phyloP scores from a whole-genome alignment of 225 moss, liverwort and hornwort species.

The Pleurozium schreberi region DNA sequence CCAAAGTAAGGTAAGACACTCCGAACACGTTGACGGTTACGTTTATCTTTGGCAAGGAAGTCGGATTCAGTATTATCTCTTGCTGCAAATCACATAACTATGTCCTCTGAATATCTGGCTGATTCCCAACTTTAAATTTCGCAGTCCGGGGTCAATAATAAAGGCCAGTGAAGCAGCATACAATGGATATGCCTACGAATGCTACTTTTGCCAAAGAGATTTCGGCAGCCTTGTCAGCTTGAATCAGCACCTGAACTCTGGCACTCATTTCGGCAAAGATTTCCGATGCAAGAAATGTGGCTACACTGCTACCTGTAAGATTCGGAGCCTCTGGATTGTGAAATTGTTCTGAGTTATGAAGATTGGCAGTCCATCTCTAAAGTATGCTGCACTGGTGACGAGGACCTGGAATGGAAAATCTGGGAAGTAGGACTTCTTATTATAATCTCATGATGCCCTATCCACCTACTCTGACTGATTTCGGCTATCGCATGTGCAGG shows the following conservation, averaged over 20 bases:
- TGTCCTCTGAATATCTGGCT: neutral
- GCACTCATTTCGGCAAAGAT: constrained; percentile 8
- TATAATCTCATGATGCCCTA: neutral
- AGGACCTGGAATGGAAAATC: neutral
- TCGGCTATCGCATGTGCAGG: constrained; percentile 4
- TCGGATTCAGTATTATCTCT: neutral
- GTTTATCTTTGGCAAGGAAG: neutral
- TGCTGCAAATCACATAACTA: neutral
- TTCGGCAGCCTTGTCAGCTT: constrained; percentile 3
- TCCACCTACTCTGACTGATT: neutral
- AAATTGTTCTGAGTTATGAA: neutral
- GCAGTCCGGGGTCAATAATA: neutral
- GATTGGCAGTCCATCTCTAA: neutral
- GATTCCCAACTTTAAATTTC: neutral
- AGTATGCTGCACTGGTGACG: neutral
- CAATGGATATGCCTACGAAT: constrained; percentile 13
- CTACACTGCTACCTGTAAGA: constrained; percentile 6
- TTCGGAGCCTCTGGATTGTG: neutral
- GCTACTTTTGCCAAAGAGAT: constrained; percentile 7
- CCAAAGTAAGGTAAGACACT: neutral
- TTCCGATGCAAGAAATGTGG: constrained; percentile 22
- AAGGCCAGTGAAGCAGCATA: constrained; percentile 7
- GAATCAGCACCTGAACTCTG: constrained; percentile 25
- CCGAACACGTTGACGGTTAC: neutral
- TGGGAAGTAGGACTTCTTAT: neutral